Evolutionary conservation across 73 alveolate species (phyloP), one percentile per base, ranked within the genome.

Genomic region (Stentor coeruleus): DNA sequence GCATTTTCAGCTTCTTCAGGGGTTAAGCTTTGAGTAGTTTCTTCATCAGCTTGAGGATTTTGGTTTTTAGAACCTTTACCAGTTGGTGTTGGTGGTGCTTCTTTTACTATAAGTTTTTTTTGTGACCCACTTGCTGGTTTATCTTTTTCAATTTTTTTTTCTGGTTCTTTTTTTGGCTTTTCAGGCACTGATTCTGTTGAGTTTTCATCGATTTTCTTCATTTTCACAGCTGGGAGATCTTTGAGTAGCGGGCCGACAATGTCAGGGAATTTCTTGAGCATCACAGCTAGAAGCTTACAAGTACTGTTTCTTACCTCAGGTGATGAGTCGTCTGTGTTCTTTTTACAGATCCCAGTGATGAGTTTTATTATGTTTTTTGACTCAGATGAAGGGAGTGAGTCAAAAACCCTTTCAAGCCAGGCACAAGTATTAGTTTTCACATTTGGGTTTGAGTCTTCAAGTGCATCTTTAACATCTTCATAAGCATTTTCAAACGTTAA

Each of bases 21-120:
- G n/a, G 81, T 30, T 15, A 66, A 38, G 3, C 90, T 90, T 3
- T 88, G 55, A 0, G 87, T 88, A 2, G 28, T 20, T 57, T 57
- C 73, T 2, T 57, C 73, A 20, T 57, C 73, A 20, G 0, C 2
- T 57, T n/a, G 28, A 20, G 73, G 2, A 2, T n/a, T 31, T 57
- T n/a, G 28, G 15, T n/a, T n/a, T n/a, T 57, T 57, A 20, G 73
- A 20, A 2, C 35, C 73, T 31, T 57, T n/a, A 20, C 0, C 28
- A 20, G 36, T 59, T 6, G 41, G 83, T 0, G 82, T 83, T 36
- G 79, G 74, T 66, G 59, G 39, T 28, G 84, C 74, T 2, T 84
- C 82, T 57, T 66, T 20, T 1, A 15, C 30, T 33, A 30, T 36
- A 66, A 0, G 77, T 66, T 66, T 66, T 30, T 30, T 66, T 2